A percentile compares a stretch with the other conserved stretches of the same genome.
phyloP scores from a whole-genome alignment of 148 eudicot genomes.

The Vaccinium macrocarpon region DNA sequence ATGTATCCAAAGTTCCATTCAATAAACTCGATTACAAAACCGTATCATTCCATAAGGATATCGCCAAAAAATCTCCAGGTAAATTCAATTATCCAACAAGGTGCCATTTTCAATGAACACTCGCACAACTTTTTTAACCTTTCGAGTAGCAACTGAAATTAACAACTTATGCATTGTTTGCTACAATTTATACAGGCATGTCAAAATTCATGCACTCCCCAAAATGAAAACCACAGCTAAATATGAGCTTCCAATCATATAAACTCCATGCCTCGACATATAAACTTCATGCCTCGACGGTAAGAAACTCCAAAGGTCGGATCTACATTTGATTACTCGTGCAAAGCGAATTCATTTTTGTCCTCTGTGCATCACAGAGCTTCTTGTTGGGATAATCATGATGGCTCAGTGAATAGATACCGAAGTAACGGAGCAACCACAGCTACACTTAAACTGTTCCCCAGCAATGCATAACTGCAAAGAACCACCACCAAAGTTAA shows the following conservation, averaged over 20 bases:
- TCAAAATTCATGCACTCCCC: neutral
- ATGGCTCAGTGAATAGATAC: slow-evolving; percentile 62
- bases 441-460: slow-evolving; percentile 88
- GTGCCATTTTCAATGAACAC: neutral
- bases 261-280: neutral
- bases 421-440: slow-evolving; percentile 78
- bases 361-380: neutral
- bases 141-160: neutral
- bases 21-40: neutral
- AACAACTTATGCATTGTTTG: neutral
- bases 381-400: slow-evolving; percentile 22
- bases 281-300: neutral
- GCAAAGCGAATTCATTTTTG: neutral
- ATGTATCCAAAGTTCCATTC: neutral
- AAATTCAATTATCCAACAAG: neutral
- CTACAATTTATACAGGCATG: neutral
- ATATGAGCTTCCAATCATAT: neutral
- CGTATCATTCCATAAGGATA: neutral
- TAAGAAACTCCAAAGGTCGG: neutral
- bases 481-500: slow-evolving; percentile 1
- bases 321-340: neutral
- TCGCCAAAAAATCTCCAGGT: neutral
- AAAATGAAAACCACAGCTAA: neutral
- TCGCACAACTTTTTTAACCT: neutral
- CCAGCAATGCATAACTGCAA: slow-evolving; percentile 87